Base-by-base conservation (phyloP, 1,139 yeast genomes). In the Pichia norvegensis region DNA sequence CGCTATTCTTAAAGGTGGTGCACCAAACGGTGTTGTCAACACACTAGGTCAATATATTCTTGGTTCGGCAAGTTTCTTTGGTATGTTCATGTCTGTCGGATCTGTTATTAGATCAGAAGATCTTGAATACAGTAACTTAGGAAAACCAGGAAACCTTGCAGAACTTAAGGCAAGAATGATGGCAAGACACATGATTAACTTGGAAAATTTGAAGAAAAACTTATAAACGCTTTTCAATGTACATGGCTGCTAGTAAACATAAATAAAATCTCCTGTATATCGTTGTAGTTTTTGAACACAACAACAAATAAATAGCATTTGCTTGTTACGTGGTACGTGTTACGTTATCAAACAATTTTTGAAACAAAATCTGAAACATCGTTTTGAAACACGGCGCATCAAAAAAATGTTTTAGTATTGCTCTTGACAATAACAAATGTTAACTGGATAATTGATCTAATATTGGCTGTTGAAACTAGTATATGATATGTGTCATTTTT, bases 11-110 rank as follows among this genome's bases (percentile, higher is more conserved):
- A 94, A 90, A 50, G 81, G 85, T 55, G 99, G 99, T 16, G 99
- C 98, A n/a, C 97, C 98, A 45, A 85, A 87, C 61, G 99, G 99
- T 47, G 87, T 87, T 50, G 84, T 92, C 81, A 82, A 96, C 69
- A 90, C 97, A 7, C 71, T 94, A 60, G 98, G 98, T 46, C 95
- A 90, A 68, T 92, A 88, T 67, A 90, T 94, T 68, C 81, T 86
- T 65, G 97, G 97, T 45, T 87, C 97, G 6, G 97, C 95, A 14
- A 97, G 95, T 43, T 92, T 97, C 14, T 92, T 94, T 66, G 96
- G 96, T 25, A 76, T 90, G 61, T 88, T 92, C 65, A 90, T 92
- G 97, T 85, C 95, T 40, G 83, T 88, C 58, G 96, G 97, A 35
- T 82, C 94, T 14, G 94, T 90, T 29, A 90, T 90, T 55, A 80